A percentile compares a stretch with the other conserved stretches of the same genome.
These are phyloP conservation scores for Fusarium oligoseptatum DNA, from an alignment of 2,329 filamentous ascomycete genomes.

Conservation along the genomic window DNA sequence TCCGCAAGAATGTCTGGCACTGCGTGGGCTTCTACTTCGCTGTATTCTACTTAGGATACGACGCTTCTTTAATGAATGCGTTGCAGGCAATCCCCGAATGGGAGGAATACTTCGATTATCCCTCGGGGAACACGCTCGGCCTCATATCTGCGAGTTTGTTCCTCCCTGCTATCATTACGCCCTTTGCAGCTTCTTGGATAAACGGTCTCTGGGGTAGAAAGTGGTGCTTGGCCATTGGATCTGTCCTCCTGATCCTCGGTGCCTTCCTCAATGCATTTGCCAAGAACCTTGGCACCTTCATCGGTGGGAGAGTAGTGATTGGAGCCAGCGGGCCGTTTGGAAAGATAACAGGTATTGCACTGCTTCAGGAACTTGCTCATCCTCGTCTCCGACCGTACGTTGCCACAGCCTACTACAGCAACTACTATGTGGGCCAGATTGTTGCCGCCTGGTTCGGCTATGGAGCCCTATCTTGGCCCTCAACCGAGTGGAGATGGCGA, in stretches of 20 bases:
- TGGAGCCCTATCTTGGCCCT: constrained; percentile 16
- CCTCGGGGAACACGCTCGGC: constrained; percentile 23
- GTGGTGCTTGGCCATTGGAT: constrained; percentile 26
- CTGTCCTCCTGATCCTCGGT: constrained; percentile 19
- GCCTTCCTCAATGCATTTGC: constrained; percentile 29
- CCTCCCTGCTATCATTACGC: constrained; percentile 31
- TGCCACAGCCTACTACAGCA: constrained; percentile 30
- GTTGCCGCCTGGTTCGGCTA: constrained; percentile 32
- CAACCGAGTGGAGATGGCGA: constrained; percentile 33
- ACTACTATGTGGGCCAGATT: constrained; percentile 32
- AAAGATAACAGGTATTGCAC: constrained; percentile 27
- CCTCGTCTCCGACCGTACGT: constrained; percentile 31
- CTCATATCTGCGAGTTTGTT: constrained; percentile 31
- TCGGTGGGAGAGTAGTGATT: constrained; percentile 28
- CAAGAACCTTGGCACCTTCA: constrained; percentile 18
- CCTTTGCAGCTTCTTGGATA: constrained; percentile 28
- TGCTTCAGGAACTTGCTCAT: constrained; percentile 33
- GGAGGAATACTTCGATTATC: constrained; percentile 33
- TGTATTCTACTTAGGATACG: constrained; percentile 33
- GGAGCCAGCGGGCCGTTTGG: constrained; percentile 20
- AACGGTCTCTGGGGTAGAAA: constrained; percentile 30
- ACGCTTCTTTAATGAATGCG: constrained; percentile 20
- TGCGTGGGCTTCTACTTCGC: constrained; percentile 34
- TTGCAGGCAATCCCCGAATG: constrained; percentile 29
- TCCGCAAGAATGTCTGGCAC: constrained; percentile 32